These are phyloP conservation scores for Ophiostoma fasciatum DNA, from an alignment of 2,329 filamentous ascomycete genomes.

Conservation along the genomic window DNA sequence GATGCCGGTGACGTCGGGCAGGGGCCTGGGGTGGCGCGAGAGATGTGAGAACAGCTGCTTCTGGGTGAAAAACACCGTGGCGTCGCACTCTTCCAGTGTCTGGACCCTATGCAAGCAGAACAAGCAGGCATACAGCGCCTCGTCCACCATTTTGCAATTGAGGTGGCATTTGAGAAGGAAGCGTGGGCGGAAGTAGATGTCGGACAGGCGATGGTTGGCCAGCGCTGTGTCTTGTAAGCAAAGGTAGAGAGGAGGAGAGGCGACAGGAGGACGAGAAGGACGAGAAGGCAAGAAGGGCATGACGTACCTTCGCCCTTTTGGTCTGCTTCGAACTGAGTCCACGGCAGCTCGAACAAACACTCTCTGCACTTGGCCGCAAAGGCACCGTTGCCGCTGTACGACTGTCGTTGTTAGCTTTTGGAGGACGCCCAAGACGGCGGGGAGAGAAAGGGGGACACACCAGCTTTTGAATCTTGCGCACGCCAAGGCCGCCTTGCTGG, in stretches of 20 bases:
- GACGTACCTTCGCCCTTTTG: constrained; percentile 31
- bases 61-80: constrained; percentile 41
- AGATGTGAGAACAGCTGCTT: constrained; percentile 38
- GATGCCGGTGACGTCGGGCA: constrained; percentile 33
- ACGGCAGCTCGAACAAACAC: constrained; percentile 40
- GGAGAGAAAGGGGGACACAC: constrained; percentile 19
- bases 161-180: constrained; percentile 43
- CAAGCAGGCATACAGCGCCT: constrained; percentile 37
- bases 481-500: constrained; percentile 30
- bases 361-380: constrained; percentile 35
- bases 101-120: constrained; percentile 36
- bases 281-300: not conserved
- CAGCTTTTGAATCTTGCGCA: constrained; percentile 35
- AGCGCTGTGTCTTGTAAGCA: constrained; percentile 19
- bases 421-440: constrained; percentile 7
- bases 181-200: constrained; percentile 35
- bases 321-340: constrained; percentile 35
- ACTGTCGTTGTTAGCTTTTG: constrained; percentile 8
- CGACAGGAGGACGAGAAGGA: not conserved
- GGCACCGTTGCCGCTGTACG: constrained; percentile 19
- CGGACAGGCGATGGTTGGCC: constrained; percentile 31
- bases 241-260: not conserved
- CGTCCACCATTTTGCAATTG: constrained; percentile 32
- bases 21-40: constrained; percentile 35
- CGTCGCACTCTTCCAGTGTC: constrained; percentile 38